Base-by-base conservation (phyloP, 768 basidiomycete species). In the Mycena kentingensis region DNA sequence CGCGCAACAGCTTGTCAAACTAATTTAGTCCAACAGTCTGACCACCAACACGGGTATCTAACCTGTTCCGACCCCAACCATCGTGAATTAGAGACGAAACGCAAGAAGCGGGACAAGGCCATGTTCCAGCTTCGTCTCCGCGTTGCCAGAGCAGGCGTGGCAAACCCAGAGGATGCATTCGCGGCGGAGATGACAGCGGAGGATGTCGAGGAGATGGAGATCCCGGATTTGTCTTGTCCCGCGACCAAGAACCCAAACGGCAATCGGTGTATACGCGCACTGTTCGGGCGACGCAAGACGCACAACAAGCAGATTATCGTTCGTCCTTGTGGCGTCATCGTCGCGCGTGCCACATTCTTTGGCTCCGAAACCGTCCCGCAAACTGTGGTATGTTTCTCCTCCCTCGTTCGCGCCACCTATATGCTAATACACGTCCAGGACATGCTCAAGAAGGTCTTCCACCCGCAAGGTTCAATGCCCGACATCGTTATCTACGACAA, bases 241-340 rank as follows among this genome's bases (percentile, higher is more conserved):
- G 47, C 47, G 4, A 28, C 46, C 10, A 48, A 48, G 27, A 34
- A 54, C 39, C 52, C 52, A 2, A 13, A 41, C 8, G 55, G 55
- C 3, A n/a, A n/a, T n/a, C 51, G 50, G 3, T 41, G 27, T 16
- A 46, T 57, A 16, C 35, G 42, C 6, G 59, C 54, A 3, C 42
- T 25, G 16, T 65, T 66, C 48, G 58, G 60, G 1, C 28, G 64
- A 3, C 35, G 55, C 24, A 56, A 60, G 12, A 57, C 62, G 0
- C 65, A 68, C 48, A 68, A 68, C 34, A 63, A 68, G 49, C 52
- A 66, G 41, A 50, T 68, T 5, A 25, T 59, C 16, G 65, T 68
- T 18, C 47, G 58, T 6, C 54, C 61, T 0, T 67, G 64, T 44
- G 65, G 65, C 1, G 51, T 63, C 18, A 64, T 68, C 21, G 19